Evolutionary conservation across 1,284 basidiomycete species (phyloP).

Genomic region (Ceratobasidium sp.): DNA sequence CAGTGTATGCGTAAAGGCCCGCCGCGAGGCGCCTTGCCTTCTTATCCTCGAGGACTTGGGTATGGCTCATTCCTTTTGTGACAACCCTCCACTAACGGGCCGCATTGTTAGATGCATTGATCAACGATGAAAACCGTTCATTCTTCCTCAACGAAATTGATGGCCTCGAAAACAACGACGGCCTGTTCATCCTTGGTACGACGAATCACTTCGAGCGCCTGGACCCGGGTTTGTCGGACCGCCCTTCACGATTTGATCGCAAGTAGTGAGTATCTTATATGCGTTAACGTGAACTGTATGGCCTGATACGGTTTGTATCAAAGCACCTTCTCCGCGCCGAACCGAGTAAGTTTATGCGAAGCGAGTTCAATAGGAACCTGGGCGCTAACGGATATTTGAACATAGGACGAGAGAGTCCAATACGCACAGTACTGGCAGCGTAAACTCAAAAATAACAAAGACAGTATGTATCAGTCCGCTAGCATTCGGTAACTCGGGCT

Average conservation of each 20-base stretch:
- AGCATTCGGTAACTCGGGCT: not conserved
- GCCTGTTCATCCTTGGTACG: conserved; percentile 80
- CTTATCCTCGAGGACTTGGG: conserved; percentile 86
- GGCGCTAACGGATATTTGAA: not conserved
- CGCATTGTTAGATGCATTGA: conserved; percentile 40
- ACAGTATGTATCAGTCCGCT: not conserved
- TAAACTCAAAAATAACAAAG: conserved; percentile 71
- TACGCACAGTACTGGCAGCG: conserved; percentile 83
- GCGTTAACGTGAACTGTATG: not conserved
- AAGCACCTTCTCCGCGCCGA: conserved; percentile 68
- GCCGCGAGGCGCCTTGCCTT: conserved; percentile 71
- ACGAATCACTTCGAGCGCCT: conserved; percentile 86
- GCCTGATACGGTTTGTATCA: not conserved
- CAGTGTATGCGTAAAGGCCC: conserved; percentile 47
- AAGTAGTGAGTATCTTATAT: conserved; percentile 72
- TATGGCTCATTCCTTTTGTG: conserved; percentile 56
- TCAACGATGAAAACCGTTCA: conserved; percentile 72
- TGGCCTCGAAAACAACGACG: conserved; percentile 79
- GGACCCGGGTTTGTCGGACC: conserved; percentile 77
- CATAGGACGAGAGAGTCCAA: conserved; percentile 67
- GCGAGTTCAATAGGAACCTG: not conserved
- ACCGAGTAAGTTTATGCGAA: conserved; percentile 51
- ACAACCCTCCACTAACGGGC: not conserved
- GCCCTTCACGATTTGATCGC: conserved; percentile 85
- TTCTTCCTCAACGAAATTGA: conserved; percentile 82